Base-by-base conservation (phyloP, 108 stramenopile species). In the Fragilariopsis cylindrus region DNA sequence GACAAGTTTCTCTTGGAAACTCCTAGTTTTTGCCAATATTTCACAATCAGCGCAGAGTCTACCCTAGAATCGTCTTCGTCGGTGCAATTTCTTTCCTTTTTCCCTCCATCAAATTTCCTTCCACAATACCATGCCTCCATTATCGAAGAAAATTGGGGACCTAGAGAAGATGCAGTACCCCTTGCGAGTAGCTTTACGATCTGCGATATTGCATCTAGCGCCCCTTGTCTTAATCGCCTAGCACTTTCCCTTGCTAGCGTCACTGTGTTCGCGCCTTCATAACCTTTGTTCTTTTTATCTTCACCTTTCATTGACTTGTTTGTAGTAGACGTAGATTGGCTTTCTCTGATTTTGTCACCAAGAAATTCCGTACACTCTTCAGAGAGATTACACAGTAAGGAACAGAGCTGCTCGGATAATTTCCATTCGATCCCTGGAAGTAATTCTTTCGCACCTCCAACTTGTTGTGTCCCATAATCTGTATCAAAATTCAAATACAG, bases 401-500 rank as follows among this genome's bases (percentile, higher is more conserved):
- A 76, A 47, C 87, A 86, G 7, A 96, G 71, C 50, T 88, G 84
- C 58, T 88, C 80, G 47, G 76, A 74, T 43, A 93, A 60, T 68
- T 87, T 92, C 85, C 90, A 92, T 54, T 89, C 77, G 7, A 81
- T 66, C 13, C 70, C 76, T 49, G 85, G 81, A 7, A 92, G 53
- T 42, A 86, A 56, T 42, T 77, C 81, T 30, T 84, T 77, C 15
- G 48, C 30, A 12, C 78, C 70, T 6, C 18, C 56, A 16, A 67
- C 39, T 42, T 72, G 56, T 8, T 54, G 2, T 16, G 77, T 56
- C 60, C 79, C 76, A 30, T 86, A 71, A 63, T 90, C 89, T 15
- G 75, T 70, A 66, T 94, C 86, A 68, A 78, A 97, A 60, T 95
- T 97, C 42, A 95, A 54, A 70, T 83, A 91, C n/a, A 96, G 65